These are phyloP conservation scores for Pichia manshurica DNA, from an alignment of 805 yeast species.

Conservation along the genomic window DNA sequence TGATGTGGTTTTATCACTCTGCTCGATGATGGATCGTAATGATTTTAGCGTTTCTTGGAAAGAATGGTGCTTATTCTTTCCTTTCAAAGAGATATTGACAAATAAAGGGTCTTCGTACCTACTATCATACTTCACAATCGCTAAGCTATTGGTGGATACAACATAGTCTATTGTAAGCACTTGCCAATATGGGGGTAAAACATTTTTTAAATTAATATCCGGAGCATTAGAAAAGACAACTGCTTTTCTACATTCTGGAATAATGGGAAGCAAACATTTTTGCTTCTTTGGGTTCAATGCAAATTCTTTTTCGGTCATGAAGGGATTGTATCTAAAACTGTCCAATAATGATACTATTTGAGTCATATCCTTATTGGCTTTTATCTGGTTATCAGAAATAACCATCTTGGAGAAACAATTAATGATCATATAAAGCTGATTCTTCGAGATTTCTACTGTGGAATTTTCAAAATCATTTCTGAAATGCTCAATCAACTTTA, in stretches of 20 bases:
- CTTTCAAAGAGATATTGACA: conserved; percentile 54
- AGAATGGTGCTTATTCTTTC: conserved; percentile 37
- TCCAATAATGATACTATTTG: conserved; percentile 6
- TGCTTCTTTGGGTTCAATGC: conserved; percentile 18
- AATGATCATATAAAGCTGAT: conserved; percentile 9
- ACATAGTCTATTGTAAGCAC: conserved; percentile 60
- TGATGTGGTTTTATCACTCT: conserved; percentile 59
- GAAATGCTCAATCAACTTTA: neutral
- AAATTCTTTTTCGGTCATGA: conserved; percentile 15
- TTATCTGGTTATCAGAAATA: conserved; percentile 1
- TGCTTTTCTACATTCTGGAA: neutral
- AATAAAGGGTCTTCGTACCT: conserved; percentile 27
- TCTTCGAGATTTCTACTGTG: conserved; percentile 8
- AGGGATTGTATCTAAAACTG: conserved; percentile 8
- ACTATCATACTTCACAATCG: conserved; percentile 30
- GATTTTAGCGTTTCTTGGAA: neutral
- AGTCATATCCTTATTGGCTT: neutral
- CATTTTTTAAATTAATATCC: neutral
- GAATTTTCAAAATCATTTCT: neutral
- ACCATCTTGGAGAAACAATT: conserved; percentile 11
- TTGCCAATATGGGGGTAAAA: conserved; percentile 48
- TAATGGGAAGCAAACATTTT: conserved; percentile 17
- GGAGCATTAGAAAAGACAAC: conserved; percentile 1
- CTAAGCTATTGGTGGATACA: conserved; percentile 49
- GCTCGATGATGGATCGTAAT: conserved; percentile 39